These are phyloP conservation scores for Tricholoma matsutake DNA, from an alignment of 768 basidiomycete species.

Conservation along the genomic window DNA sequence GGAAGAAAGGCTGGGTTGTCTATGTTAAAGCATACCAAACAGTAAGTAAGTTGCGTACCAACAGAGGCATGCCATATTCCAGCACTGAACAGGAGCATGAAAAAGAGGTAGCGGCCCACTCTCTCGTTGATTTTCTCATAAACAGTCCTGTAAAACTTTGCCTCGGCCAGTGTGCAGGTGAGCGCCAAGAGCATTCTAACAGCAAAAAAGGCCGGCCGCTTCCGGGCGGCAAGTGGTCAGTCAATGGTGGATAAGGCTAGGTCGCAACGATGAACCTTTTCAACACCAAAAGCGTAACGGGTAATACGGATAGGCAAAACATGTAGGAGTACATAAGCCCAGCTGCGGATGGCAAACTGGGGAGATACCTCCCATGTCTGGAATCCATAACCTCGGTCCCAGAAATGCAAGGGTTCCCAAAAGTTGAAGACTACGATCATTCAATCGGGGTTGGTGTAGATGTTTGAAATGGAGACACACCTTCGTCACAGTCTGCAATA, in stretches of 20 bases:
- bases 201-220: conserved; percentile 89
- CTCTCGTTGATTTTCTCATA: conserved; percentile 81
- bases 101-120: conserved; percentile 91
- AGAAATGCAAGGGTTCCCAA: conserved; percentile 96
- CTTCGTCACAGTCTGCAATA: conserved; percentile 96
- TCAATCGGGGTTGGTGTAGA: background rate
- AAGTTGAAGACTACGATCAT: conserved; percentile 85
- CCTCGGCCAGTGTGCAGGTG: conserved; percentile 76
- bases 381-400: conserved; percentile 83
- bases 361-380: conserved; percentile 99
- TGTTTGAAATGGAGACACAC: conserved; percentile 34
- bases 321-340: conserved; percentile 89
- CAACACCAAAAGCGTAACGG: conserved; percentile 45
- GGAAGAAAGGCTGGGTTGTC: conserved; percentile 76
- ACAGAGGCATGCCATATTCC: conserved; percentile 95
- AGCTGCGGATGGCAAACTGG: conserved; percentile 86
- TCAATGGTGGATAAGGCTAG: background rate
- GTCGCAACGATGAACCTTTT: conserved; percentile 59
- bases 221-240: conserved; percentile 13
- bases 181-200: conserved; percentile 77
- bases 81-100: conserved; percentile 79
- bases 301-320: conserved; percentile 62
- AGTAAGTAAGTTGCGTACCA: conserved; percentile 42
- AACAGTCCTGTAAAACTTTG: conserved; percentile 76
- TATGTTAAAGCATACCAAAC: conserved; percentile 8